phyloP scores from a whole-genome alignment of 2,329 filamentous ascomycete species.

The Pseudogymnoascus sp. region DNA sequence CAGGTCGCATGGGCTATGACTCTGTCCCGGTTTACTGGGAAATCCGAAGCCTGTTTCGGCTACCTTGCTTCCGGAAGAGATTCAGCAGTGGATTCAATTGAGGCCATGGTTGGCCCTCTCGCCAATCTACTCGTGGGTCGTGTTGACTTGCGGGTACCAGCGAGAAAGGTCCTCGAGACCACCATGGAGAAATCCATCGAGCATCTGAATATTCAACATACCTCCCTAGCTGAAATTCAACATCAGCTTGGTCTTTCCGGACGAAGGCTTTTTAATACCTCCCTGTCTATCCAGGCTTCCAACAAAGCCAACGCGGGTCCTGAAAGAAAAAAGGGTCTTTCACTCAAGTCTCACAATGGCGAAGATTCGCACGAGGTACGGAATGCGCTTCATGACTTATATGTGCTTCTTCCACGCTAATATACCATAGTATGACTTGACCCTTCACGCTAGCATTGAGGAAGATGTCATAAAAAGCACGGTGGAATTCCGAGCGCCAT shows the following conservation, averaged over 20 bases:
- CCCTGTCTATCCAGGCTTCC: slow-evolving; percentile 14
- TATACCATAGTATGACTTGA: slow-evolving; percentile 7
- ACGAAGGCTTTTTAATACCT: slow-evolving; percentile 20
- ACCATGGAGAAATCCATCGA: slow-evolving; percentile 20
- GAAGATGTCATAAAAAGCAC: neutral
- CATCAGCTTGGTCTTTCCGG: slow-evolving; percentile 15
- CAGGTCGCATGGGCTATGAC: slow-evolving; percentile 45
- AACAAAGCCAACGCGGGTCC: neutral
- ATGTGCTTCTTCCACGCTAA: neutral
- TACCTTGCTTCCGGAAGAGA: slow-evolving; percentile 35
- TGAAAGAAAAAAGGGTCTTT: neutral
- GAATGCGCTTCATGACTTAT: neutral
- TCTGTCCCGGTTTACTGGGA: slow-evolving; percentile 27
- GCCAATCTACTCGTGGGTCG: slow-evolving; percentile 33
- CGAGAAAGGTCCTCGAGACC: neutral
- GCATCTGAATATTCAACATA: slow-evolving; percentile 28
- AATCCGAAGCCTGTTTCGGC: slow-evolving; percentile 33
- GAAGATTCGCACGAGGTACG: slow-evolving; percentile 9
- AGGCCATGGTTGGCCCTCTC: slow-evolving; percentile 39
- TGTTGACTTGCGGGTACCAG: slow-evolving; percentile 13
- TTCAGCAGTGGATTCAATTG: slow-evolving; percentile 35
- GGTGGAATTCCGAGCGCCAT: neutral
- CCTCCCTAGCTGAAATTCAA: slow-evolving; percentile 36
- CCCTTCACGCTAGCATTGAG: slow-evolving; percentile 3
- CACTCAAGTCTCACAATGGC: neutral